Conservation (phyloP, 2,329 filamentous ascomycete genomes). For the Talaromyces sp. region DNA sequence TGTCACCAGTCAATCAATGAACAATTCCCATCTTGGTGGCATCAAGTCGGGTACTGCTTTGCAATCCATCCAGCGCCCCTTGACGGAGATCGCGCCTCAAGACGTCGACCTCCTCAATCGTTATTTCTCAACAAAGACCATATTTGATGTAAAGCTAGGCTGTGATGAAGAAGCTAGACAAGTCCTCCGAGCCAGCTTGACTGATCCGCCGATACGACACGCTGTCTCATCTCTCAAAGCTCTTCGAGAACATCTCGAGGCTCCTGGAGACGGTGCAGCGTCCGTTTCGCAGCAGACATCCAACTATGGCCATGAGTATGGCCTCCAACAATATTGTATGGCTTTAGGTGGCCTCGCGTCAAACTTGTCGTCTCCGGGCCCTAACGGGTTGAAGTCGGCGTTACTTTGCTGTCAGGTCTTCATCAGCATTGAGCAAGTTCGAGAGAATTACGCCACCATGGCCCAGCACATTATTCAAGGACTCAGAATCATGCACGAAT, state of each 20-base stretch:
- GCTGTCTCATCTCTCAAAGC: constrained; percentile 6
- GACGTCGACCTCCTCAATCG: constrained; percentile 5
- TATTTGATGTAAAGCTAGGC: constrained; percentile 2
- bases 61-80: background rate
- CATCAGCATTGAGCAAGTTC: constrained; percentile 11
- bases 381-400: constrained; percentile 2
- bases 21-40: background rate
- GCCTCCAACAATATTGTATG: constrained; percentile 4
- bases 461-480: constrained; percentile 6
- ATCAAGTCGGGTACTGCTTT: background rate
- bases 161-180: constrained; percentile 7
- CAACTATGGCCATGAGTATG: background rate
- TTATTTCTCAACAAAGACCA: constrained; percentile 8
- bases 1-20: background rate
- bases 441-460: constrained; percentile 1
- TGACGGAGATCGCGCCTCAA: background rate
- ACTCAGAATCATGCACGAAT: constrained; percentile 9
- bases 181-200: constrained; percentile 7
- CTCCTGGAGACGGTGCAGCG: background rate
- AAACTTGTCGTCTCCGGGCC: constrained; percentile 1
- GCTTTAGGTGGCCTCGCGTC: constrained; percentile 4
- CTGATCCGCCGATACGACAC: constrained; percentile 5
- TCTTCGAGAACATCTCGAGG: constrained; percentile 6
- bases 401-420: constrained; percentile 10
- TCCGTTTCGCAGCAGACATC: background rate